Evolutionary conservation across 441 rosid genomes (phyloP).

Genomic region (Adansonia grandidieri): DNA sequence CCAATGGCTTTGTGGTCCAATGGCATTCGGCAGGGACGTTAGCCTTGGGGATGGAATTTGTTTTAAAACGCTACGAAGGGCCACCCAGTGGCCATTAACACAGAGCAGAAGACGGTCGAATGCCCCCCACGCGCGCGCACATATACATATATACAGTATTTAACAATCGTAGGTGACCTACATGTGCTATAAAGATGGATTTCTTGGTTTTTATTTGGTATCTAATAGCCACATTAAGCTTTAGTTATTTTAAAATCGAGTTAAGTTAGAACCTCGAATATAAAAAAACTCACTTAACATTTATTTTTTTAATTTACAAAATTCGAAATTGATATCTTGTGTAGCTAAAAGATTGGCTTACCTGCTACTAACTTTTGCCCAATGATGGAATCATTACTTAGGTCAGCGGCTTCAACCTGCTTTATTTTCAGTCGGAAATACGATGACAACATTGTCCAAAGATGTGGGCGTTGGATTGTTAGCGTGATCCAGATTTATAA

Average conservation of each 20-base stretch:
- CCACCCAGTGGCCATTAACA: not conserved
- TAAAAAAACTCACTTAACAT: too few species aligned
- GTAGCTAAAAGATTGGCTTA: too few species aligned
- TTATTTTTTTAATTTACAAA: too few species aligned
- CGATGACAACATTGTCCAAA: not conserved
- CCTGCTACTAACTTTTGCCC: not conserved
- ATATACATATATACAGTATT: not conserved
- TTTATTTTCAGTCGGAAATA: not conserved
- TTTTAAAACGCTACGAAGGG: not conserved
- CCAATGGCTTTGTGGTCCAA: constrained; percentile 7
- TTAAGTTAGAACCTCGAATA: too few species aligned
- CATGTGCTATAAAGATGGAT: constrained; percentile 1
- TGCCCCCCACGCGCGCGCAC: not conserved
- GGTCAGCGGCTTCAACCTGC: not conserved
- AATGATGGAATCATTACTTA: not conserved
- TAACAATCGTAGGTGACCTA: constrained; percentile 1
- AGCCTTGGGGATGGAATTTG: not conserved
- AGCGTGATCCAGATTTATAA: not conserved
- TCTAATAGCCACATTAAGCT: too few species aligned
- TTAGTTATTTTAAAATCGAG: too few species aligned
- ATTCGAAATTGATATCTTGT: too few species aligned
- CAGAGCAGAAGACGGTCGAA: not conserved
- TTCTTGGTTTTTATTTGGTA: not conserved
- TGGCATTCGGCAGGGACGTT: constrained; percentile 15
- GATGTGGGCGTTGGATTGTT: constrained; percentile 5